These are phyloP conservation scores for Aspergillus tamarii DNA, from an alignment of 2,329 filamentous ascomycete genomes.

Conservation along the genomic window DNA sequence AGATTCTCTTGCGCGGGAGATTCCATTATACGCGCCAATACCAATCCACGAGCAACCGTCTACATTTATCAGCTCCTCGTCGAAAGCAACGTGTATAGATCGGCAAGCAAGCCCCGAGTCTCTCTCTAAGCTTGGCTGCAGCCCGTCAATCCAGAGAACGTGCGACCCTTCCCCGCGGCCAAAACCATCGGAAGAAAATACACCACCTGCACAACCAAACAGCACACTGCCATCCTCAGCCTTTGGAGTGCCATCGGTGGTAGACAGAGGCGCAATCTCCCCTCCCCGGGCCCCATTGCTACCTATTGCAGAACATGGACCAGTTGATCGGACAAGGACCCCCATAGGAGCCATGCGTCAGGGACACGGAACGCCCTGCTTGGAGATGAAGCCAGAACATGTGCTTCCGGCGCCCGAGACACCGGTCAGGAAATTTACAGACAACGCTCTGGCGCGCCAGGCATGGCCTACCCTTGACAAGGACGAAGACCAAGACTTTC, in stretches of 20 bases:
- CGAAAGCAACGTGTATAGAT: slow-evolving; percentile 25
- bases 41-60: slow-evolving; percentile 47
- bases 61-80: slow-evolving; percentile 48
- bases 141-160: slow-evolving; percentile 42
- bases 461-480: slow-evolving; percentile 34
- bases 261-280: slow-evolving; percentile 31
- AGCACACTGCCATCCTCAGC: slow-evolving; percentile 35
- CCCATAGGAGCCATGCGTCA: slow-evolving; percentile 44
- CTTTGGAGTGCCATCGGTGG: slow-evolving; percentile 37
- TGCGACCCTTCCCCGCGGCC: slow-evolving; percentile 30
- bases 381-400: slow-evolving; percentile 47
- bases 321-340: slow-evolving; percentile 35
- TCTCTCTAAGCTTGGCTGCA: slow-evolving; percentile 34
- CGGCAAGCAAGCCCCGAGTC: slow-evolving; percentile 21
- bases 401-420: slow-evolving; percentile 36
- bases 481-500: slow-evolving; percentile 23
- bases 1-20: slow-evolving; percentile 11
- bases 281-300: slow-evolving; percentile 50
- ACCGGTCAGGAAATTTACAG: slow-evolving; percentile 37
- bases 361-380: slow-evolving; percentile 32
- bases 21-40: slow-evolving; percentile 24
- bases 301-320: slow-evolving; percentile 56
- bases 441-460: slow-evolving; percentile 36
- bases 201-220: slow-evolving; percentile 18
- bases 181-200: slow-evolving; percentile 37